These are phyloP conservation scores for Candida cerambycidarum DNA, from an alignment of 805 yeast genomes.

Conservation along the genomic window DNA sequence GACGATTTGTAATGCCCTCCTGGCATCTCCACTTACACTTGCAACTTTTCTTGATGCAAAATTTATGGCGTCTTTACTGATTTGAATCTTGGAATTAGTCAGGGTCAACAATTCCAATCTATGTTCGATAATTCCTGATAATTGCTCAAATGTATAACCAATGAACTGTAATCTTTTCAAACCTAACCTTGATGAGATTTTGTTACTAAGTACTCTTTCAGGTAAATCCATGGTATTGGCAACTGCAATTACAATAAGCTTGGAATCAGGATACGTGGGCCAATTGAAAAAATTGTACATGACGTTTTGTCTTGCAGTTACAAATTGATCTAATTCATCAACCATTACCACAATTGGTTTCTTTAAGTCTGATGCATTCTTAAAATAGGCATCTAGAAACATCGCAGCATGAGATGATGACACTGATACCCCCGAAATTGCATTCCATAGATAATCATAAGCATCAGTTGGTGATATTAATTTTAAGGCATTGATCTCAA, in stretches of 20 bases:
- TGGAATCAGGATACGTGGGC: constrained; percentile 84
- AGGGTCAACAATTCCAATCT: constrained; percentile 52
- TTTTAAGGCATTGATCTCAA: constrained; percentile 91
- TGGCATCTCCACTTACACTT: constrained; percentile 95
- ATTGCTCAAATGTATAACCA: constrained; percentile 81
- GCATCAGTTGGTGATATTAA: constrained; percentile 76
- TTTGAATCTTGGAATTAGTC: constrained; percentile 42
- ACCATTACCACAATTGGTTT: constrained; percentile 71
- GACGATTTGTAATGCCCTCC: constrained; percentile 86
- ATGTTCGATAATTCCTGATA: constrained; percentile 70
- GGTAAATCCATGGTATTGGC: constrained; percentile 98
- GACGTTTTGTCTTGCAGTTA: constrained; percentile 76
- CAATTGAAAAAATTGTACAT: constrained; percentile 97
- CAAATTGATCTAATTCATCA: constrained; percentile 93
- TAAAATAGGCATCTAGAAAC: constrained; percentile 70
- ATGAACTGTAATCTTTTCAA: constrained; percentile 81
- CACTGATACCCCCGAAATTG: constrained; percentile 56
- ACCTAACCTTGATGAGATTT: constrained; percentile 89
- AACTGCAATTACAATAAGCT: constrained; percentile 83
- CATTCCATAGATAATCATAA: constrained; percentile 81
- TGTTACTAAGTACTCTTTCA: constrained; percentile 81
- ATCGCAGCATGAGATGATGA: constrained; percentile 65
- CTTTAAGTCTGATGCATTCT: constrained; percentile 22
- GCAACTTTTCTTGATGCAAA: constrained; percentile 94
- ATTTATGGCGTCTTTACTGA: constrained; percentile 74